phyloP scores from a whole-genome alignment of 1,139 yeast species.

The Yarrowia galli region DNA sequence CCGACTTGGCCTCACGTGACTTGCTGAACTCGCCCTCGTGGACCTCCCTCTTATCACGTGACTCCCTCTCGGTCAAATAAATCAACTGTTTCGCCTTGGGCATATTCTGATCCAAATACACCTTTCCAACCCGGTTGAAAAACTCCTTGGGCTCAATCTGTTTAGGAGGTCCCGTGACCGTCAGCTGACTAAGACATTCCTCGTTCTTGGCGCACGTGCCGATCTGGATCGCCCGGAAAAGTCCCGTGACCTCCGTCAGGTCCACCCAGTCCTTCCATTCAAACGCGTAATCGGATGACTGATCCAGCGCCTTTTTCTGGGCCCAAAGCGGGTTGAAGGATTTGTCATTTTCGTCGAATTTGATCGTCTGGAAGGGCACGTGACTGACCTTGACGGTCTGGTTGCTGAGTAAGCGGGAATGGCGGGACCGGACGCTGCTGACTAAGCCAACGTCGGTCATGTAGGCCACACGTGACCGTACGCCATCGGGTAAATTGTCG shows the following conservation, averaged over 20 bases:
- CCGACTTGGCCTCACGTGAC: background rate
- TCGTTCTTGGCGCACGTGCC: conserved; percentile 39
- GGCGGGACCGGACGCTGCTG: background rate
- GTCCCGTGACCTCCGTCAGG: conserved; percentile 42
- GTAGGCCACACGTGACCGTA: conserved; percentile 3
- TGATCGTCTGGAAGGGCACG: background rate
- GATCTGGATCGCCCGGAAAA: conserved; percentile 32
- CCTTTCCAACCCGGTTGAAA: conserved; percentile 41
- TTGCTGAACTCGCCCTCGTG: background rate
- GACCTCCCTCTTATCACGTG: background rate
- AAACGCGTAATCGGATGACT: conserved; percentile 46
- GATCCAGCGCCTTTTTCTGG: conserved; percentile 48
- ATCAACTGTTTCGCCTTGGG: conserved; percentile 6
- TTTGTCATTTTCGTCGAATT: conserved; percentile 4
- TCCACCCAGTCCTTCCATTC: conserved; percentile 49
- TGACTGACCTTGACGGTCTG: background rate
- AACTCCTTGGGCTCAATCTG: conserved; percentile 41
- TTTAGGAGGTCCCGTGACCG: conserved; percentile 30
- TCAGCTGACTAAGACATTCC: conserved; percentile 21
- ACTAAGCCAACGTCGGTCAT: conserved; percentile 17
- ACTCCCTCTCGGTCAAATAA: conserved; percentile 4
- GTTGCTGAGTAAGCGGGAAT: background rate
- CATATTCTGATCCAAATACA: conserved; percentile 42
- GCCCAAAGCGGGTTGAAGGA: conserved; percentile 29
- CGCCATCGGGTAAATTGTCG: background rate